Conservation (phyloP, 129 eudicot species). For the Smallanthus sonchifolius region DNA sequence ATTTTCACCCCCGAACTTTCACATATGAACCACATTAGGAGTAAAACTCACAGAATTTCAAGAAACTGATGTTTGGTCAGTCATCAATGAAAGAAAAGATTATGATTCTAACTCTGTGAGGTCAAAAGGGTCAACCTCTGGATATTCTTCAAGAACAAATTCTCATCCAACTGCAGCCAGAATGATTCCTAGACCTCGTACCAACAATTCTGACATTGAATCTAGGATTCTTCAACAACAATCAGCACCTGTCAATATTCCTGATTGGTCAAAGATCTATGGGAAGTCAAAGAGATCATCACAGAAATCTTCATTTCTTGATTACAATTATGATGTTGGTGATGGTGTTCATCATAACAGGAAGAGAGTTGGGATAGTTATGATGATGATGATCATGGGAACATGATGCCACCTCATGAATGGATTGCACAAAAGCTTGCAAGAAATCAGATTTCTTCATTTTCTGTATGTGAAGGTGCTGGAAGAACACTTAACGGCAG, state of each 20-base stretch:
- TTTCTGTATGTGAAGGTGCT: slow-evolving; percentile 89
- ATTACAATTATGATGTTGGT: slow-evolving; percentile 22
- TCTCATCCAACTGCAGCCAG: slow-evolving; percentile 37
- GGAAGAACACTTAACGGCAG: slow-evolving; percentile 94
- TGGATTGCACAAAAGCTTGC: slow-evolving; percentile 73
- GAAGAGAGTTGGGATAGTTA: slow-evolving; percentile 29
- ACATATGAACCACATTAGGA: too few relatives aligned
- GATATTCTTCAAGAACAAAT: slow-evolving; percentile 22
- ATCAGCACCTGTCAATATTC: slow-evolving; percentile 76
- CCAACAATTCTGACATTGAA: slow-evolving; percentile 23
- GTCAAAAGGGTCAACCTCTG: slow-evolving; percentile 23
- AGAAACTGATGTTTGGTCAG: slow-evolving; percentile 76
- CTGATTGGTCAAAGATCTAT: slow-evolving; percentile 86
- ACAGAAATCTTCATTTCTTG: slow-evolving; percentile 35
- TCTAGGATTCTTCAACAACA: slow-evolving; percentile 39
- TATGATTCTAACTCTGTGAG: slow-evolving; percentile 15
- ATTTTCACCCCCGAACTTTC: too few relatives aligned
- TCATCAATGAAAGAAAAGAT: slow-evolving; percentile 31
- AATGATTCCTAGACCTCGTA: slow-evolving; percentile 53
- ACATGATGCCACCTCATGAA: slow-evolving; percentile 82
- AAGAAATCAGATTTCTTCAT: slow-evolving; percentile 63
- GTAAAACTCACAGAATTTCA: too few relatives aligned
- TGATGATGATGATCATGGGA: slow-evolving; percentile 39
- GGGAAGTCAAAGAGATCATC: slow-evolving; percentile 44
- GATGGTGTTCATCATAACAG: slow-evolving; percentile 20